Evolutionary conservation across 257 asterid genomes (phyloP).

Genomic region (Agastache rugosa): DNA sequence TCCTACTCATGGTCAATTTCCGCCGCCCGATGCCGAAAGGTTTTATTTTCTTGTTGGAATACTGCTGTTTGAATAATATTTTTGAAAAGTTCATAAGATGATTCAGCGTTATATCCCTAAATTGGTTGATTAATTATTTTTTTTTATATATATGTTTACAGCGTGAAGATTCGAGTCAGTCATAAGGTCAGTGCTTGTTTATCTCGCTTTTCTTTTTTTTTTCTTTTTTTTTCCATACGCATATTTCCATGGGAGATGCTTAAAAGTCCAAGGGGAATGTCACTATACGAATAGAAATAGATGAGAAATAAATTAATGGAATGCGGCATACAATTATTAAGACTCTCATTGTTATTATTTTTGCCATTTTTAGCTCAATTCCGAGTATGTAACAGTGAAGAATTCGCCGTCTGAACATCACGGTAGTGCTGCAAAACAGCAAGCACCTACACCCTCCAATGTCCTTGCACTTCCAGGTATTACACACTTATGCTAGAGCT

Average conservation of each 20-base stretch:
- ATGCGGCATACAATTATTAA: not conserved
- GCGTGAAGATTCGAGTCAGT: conserved; percentile 86
- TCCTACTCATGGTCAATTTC: conserved; percentile 74
- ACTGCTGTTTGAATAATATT: conserved; percentile 7
- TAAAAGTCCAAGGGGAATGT: no score
- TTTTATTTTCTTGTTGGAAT: conserved; percentile 23
- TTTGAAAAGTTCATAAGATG: conserved; percentile 1
- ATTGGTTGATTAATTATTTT: conserved; percentile 1
- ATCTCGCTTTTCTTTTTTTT: not conserved
- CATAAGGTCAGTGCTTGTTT: conserved; percentile 65
- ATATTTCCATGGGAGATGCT: no score
- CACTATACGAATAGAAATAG: no score
- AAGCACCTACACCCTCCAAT: conserved; percentile 57
- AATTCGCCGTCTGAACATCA: conserved; percentile 39
- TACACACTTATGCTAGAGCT: not conserved
- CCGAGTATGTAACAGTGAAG: conserved; percentile 68
- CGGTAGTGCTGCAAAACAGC: conserved; percentile 50
- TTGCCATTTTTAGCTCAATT: conserved; percentile 55
- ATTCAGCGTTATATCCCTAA: conserved; percentile 8
- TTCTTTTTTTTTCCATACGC: no score
- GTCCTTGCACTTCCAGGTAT: conserved; percentile 92
- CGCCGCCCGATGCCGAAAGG: conserved; percentile 87
- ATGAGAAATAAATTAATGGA: no score
- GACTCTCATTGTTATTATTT: not conserved
- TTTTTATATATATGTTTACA: conserved; percentile 43